phyloP scores from a whole-genome alignment of 352 stramenopile species.

The Globisporangium radiosum region DNA sequence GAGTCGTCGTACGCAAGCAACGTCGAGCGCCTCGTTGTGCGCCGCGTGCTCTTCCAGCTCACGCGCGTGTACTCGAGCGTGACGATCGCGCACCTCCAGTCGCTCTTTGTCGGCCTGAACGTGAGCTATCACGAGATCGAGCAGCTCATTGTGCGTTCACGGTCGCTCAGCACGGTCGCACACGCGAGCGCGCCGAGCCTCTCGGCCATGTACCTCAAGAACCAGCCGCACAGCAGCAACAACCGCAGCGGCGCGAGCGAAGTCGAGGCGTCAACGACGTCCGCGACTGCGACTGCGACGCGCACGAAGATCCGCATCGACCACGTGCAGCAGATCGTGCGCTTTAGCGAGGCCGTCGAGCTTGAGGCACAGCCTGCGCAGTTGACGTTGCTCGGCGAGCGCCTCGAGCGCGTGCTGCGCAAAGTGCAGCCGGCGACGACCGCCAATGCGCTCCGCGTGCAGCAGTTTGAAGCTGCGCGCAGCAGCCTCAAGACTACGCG shows the following conservation, averaged over 20 bases:
- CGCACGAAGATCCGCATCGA: slow-evolving; percentile 82
- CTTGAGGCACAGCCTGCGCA: slow-evolving; percentile 73
- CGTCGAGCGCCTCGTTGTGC: slow-evolving; percentile 66
- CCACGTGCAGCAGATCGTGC: slow-evolving; percentile 79
- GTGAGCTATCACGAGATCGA: slow-evolving; percentile 82
- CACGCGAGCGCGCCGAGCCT: slow-evolving; percentile 55
- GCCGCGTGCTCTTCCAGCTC: slow-evolving; percentile 79
- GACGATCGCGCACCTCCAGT: slow-evolving; percentile 74
- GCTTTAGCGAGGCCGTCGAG: slow-evolving; percentile 76
- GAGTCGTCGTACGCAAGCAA: slow-evolving; percentile 49
- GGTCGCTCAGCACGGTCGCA: slow-evolving; percentile 57
- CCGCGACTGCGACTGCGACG: slow-evolving; percentile 32
- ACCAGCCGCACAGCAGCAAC: slow-evolving; percentile 27
- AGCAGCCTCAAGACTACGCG: slow-evolving; percentile 67
- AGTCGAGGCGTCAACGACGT: slow-evolving; percentile 47
- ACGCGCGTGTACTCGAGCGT: slow-evolving; percentile 85
- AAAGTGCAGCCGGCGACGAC: slow-evolving; percentile 29
- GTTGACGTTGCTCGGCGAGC: slow-evolving; percentile 63
- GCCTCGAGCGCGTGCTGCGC: slow-evolving; percentile 49
- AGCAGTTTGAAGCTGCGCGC: slow-evolving; percentile 78
- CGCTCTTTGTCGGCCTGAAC: slow-evolving; percentile 80
- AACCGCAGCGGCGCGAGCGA: slow-evolving; percentile 12
- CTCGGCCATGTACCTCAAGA: slow-evolving; percentile 59
- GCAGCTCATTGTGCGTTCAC: slow-evolving; percentile 77
- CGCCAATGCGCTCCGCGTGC: slow-evolving; percentile 22